phyloP scores from a whole-genome alignment of 1,139 yeast species.

The Dujonia santamariae region DNA sequence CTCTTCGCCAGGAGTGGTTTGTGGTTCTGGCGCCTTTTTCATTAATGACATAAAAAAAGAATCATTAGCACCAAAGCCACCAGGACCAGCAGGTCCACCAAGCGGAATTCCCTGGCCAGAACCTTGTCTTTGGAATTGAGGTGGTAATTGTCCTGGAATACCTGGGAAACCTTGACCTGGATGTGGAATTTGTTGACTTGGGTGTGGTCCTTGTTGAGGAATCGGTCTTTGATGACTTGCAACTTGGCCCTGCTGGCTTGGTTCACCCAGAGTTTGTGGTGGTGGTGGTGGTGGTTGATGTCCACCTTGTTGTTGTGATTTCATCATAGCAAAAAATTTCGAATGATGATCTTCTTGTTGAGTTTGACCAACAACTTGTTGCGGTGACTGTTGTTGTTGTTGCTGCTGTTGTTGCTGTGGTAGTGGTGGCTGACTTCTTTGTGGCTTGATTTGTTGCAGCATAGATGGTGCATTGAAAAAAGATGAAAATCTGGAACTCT shows the following conservation, averaged over 20 bases:
- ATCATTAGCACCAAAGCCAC: constrained; percentile 35
- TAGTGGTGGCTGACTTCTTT: constrained; percentile 4
- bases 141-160: constrained; percentile 9
- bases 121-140: constrained; percentile 1
- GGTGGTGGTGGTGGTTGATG: not conserved
- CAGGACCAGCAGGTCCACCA: not conserved
- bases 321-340: constrained; percentile 8
- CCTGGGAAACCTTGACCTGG: not conserved
- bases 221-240: constrained; percentile 9
- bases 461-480: constrained; percentile 30
- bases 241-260: constrained; percentile 5
- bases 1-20: too few relatives aligned
- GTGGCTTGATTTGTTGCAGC: constrained; percentile 3
- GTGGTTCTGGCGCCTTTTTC: constrained; percentile 22
- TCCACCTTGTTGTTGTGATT: not conserved
- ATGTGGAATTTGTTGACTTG: not conserved
- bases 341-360: constrained; percentile 9
- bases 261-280: not conserved
- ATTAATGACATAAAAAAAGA: constrained; percentile 54
- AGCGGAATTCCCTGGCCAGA: not conserved
- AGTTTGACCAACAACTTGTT: too few relatives aligned
- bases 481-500: constrained; percentile 27
- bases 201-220: constrained; percentile 1
- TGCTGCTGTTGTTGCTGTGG: constrained; percentile 8
- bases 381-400: constrained; percentile 7